A percentile compares a stretch with the other conserved stretches of the same genome.
Evolutionary conservation across 306 rosid species (phyloP).

Genomic region (Vachellia pachyceras): DNA sequence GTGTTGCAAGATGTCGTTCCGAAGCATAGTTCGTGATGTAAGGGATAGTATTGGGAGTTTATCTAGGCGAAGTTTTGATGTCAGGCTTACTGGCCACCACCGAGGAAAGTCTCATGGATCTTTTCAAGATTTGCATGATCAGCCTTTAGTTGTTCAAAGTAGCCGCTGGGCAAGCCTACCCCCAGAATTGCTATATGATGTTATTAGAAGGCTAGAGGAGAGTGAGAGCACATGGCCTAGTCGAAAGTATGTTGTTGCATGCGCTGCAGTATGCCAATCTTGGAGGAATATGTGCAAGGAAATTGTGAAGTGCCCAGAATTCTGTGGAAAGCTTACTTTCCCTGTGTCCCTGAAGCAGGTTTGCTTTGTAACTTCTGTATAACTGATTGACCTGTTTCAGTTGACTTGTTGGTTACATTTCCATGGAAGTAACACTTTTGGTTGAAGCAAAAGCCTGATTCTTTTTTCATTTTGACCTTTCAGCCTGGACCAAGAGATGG

Average conservation of each 20-base stretch:
- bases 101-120: constrained; percentile 88
- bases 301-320: constrained; percentile 74
- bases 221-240: constrained; percentile 87
- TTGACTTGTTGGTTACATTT: constrained; percentile 21
- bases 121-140: constrained; percentile 72
- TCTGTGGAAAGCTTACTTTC: constrained; percentile 84
- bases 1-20: constrained; percentile 72
- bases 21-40: constrained; percentile 89
- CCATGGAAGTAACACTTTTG: background rate
- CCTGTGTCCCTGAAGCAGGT: constrained; percentile 93
- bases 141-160: constrained; percentile 65
- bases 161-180: constrained; percentile 90
- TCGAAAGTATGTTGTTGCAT: constrained; percentile 83
- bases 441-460: constrained; percentile 31
- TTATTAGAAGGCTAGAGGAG: constrained; percentile 83
- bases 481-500: constrained; percentile 91
- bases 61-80: constrained; percentile 83
- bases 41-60: constrained; percentile 91
- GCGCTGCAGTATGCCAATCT: constrained; percentile 84
- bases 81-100: constrained; percentile 66
- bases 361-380: background rate
- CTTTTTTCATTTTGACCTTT: constrained; percentile 36
- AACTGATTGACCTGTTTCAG: background rate
- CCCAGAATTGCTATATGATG: constrained; percentile 74
- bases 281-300: constrained; percentile 95